Percentiles rank a stretch among this genome's conserved stretches.
These are phyloP conservation scores for Paramecium sexaurelia DNA, from an alignment of 73 alveolate species.

Conservation along the genomic window DNA sequence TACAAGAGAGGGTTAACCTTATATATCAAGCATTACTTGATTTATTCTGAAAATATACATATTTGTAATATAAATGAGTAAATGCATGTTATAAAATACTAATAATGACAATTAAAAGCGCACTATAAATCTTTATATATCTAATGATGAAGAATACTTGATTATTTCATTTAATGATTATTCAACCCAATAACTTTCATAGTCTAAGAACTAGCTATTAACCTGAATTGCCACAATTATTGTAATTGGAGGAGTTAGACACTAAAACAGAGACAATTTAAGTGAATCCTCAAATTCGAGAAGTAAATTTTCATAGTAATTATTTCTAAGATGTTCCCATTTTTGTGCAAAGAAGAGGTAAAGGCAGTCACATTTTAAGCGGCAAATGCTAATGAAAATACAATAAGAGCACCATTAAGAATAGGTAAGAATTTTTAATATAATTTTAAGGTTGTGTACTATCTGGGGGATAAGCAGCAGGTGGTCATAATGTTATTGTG, in stretches of 20 bases:
- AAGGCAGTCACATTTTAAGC: slow-evolving; percentile 24
- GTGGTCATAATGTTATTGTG: slow-evolving; percentile 98
- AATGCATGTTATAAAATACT: too few species aligned
- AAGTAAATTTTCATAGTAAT: neutral
- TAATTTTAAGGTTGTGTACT: slow-evolving; percentile 69
- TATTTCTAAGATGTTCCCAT: slow-evolving; percentile 18
- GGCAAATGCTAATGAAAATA: slow-evolving; percentile 29
- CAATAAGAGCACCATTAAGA: slow-evolving; percentile 24
- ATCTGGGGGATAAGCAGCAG: slow-evolving; percentile 98
- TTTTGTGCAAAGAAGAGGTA: slow-evolving; percentile 9
- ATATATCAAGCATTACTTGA: too few species aligned
- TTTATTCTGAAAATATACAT: too few species aligned
- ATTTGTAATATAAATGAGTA: too few species aligned
- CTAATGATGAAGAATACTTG: neutral
- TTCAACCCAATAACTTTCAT: slow-evolving; percentile 41
- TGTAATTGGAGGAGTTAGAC: neutral
- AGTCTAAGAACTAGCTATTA: slow-evolving; percentile 14
- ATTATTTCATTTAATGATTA: neutral
- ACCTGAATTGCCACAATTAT: slow-evolving; percentile 42
- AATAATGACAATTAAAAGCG: too few species aligned
- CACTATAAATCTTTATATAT: too few species aligned
- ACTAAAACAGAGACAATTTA: neutral
- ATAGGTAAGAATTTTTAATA: neutral
- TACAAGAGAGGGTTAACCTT: too few species aligned
- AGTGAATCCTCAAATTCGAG: slow-evolving; percentile 6